Base-by-base conservation (phyloP, 371 early-diverging fungal species). In the Encephalitozoon intestinalis region DNA sequence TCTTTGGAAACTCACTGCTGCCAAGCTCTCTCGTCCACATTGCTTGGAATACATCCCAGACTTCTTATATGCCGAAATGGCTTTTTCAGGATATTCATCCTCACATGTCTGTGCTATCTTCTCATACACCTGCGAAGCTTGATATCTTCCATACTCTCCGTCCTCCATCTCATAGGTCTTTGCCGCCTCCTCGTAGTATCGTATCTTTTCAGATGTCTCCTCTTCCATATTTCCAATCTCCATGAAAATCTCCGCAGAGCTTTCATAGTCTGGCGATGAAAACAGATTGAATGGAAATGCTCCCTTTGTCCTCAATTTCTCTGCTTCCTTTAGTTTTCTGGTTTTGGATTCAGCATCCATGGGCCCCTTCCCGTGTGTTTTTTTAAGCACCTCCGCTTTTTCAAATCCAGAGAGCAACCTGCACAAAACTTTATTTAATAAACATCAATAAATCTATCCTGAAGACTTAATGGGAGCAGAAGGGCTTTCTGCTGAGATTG, bases 401-500 rank as follows among this genome's bases (percentile, higher is more conserved):
- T 46, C 21, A 15, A 46, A 18, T 15, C 49, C 18, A 4, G 18
- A 21, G 15, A 18, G 21, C 4, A 46, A 5, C 21, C 15, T 46
- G 21, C 18, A 2, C 49, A 46, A 46, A 46, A 18, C 49, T 46
- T 46, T 46, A 46, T 46, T 46, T 41, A 41, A 21, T 46, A 46
- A 46, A 46, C 49, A 46, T 41, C 49, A 12, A 43, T 39, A 39
- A 4, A 9, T 43, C 43, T 43, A 46, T 46, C 49, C 1, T 1
- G 49, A 46, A 3, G 49, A 18, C 21, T 21, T 15, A 46, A 7
- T 46, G 49, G 0, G 30, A 21, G 6, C 21, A 30, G 34, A 58
- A 15, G 0, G 58, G 58, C 28, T 66, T 65, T 53, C 74, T 73
- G 23, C 66, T 73, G 18, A 41, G 15, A 63, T 78, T 78, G 68